phyloP scores from a whole-genome alignment of 768 basidiomycete genomes.

The Lepiota subincarnata region DNA sequence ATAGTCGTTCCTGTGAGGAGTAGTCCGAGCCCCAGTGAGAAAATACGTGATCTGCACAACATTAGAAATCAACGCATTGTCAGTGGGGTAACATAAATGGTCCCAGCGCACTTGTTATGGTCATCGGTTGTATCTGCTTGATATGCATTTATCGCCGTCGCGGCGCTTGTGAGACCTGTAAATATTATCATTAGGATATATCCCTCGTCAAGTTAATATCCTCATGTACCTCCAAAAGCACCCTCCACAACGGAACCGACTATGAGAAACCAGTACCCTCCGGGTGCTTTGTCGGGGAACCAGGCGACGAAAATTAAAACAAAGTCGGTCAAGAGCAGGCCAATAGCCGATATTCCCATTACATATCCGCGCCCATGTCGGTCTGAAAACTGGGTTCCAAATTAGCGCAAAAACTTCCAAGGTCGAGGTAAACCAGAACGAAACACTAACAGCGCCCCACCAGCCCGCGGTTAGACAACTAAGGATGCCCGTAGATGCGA shows the following conservation, averaged over 20 bases:
- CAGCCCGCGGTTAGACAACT: conserved; percentile 77
- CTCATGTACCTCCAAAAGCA: conserved; percentile 59
- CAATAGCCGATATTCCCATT: conserved; percentile 55
- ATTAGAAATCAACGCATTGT: not conserved
- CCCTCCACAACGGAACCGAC: conserved; percentile 69
- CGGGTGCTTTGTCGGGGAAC: conserved; percentile 60
- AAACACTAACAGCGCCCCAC: conserved; percentile 72
- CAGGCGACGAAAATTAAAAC: conserved; percentile 63
- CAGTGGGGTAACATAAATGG: not conserved
- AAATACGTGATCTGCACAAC: conserved; percentile 50
- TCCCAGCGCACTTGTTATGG: conserved; percentile 42
- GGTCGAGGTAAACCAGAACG: not conserved
- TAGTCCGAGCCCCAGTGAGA: conserved; percentile 65
- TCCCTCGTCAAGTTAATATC: not conserved
- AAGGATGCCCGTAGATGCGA: conserved; percentile 64
- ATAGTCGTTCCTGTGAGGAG: conserved; percentile 70
- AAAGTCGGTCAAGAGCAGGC: conserved; percentile 58
- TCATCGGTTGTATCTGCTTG: conserved; percentile 62
- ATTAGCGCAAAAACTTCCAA: conserved; percentile 10
- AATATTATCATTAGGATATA: conserved; percentile 1
- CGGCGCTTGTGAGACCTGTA: conserved; percentile 46
- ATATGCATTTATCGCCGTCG: conserved; percentile 60
- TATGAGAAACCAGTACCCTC: conserved; percentile 78
- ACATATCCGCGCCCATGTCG: conserved; percentile 65
- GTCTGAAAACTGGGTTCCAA: conserved; percentile 59